These are phyloP conservation scores for Fusarium papillatum DNA, from an alignment of 2,329 filamentous ascomycete species.

Conservation along the genomic window DNA sequence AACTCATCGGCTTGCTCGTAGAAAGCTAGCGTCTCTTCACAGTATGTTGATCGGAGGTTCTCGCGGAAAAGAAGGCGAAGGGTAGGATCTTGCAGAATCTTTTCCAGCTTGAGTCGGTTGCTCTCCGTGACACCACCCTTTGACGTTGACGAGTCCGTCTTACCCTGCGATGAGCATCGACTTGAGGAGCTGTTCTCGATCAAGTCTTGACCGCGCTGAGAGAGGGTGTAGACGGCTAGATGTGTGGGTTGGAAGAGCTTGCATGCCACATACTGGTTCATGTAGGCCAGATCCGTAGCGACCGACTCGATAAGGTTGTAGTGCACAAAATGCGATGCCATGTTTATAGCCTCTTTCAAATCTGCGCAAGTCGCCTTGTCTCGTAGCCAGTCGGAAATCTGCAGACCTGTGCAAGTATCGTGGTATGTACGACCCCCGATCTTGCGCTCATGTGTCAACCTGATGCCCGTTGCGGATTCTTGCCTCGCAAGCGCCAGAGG, in stretches of 20 bases:
- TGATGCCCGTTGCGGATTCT: conserved; percentile 62
- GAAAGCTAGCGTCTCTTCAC: conserved; percentile 97
- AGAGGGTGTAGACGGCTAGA: conserved; percentile 86
- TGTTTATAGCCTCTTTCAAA: conserved; percentile 84
- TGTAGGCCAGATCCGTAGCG: conserved; percentile 76
- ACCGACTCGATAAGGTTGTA: conserved; percentile 85
- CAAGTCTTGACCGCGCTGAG: conserved; percentile 82
- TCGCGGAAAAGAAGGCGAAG: conserved; percentile 92
- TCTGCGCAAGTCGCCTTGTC: conserved; percentile 97
- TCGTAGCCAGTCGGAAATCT: conserved; percentile 93
- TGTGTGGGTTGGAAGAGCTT: conserved; percentile 88
- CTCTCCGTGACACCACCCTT: conserved; percentile 81
- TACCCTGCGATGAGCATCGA: conserved; percentile 72
- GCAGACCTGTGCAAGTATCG: conserved; percentile 93
- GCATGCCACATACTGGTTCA: conserved; percentile 70
- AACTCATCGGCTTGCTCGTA: conserved; percentile 96
- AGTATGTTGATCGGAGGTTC: conserved; percentile 93
- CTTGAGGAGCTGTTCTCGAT: conserved; percentile 65
- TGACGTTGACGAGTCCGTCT: conserved; percentile 56
- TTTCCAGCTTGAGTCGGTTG: conserved; percentile 92
- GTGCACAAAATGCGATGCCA: conserved; percentile 87
- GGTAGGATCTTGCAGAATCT: conserved; percentile 92
- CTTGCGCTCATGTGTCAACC: conserved; percentile 89
- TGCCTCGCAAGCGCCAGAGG: conserved; percentile 65
- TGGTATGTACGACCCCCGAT: conserved; percentile 80